Conservation (phyloP, 345 rosid species). For the Populus tremula region DNA sequence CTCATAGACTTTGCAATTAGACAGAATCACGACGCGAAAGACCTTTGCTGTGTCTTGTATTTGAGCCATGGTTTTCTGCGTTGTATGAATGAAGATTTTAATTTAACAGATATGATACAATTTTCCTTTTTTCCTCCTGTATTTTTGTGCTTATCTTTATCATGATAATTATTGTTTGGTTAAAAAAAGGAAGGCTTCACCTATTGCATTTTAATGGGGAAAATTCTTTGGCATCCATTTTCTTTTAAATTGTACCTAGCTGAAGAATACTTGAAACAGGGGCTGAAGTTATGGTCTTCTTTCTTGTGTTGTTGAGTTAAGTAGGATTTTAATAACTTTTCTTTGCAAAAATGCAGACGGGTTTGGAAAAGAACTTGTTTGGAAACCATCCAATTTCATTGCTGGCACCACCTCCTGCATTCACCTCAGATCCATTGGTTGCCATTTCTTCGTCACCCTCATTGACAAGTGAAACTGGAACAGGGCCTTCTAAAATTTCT, state of each 20-base stretch:
- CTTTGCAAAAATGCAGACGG: constrained; percentile 54
- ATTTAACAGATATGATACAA: background rate
- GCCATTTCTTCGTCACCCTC: constrained; percentile 46
- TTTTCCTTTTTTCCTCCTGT: background rate
- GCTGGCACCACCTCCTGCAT: constrained; percentile 69
- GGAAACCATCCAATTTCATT: constrained; percentile 84
- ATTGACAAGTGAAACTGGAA: constrained; percentile 32
- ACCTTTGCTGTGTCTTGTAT: background rate
- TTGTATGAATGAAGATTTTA: background rate
- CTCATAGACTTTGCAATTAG: background rate
- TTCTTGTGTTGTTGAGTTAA: background rate
- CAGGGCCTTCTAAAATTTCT: constrained; percentile 45
- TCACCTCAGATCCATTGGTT: constrained; percentile 66
- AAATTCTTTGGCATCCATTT: background rate
- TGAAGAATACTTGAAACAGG: constrained; percentile 2
- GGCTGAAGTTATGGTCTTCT: background rate
- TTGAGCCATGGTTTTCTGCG: background rate
- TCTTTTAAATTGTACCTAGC: background rate
- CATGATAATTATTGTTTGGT: background rate
- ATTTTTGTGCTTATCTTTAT: background rate
- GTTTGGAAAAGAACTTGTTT: constrained; percentile 75
- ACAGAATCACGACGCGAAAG: background rate
- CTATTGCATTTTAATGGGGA: background rate
- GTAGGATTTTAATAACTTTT: constrained; percentile 4
- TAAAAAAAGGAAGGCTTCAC: background rate